These are phyloP conservation scores for Yamadazyma philogaea DNA, from an alignment of 805 yeast genomes.

Conservation along the genomic window DNA sequence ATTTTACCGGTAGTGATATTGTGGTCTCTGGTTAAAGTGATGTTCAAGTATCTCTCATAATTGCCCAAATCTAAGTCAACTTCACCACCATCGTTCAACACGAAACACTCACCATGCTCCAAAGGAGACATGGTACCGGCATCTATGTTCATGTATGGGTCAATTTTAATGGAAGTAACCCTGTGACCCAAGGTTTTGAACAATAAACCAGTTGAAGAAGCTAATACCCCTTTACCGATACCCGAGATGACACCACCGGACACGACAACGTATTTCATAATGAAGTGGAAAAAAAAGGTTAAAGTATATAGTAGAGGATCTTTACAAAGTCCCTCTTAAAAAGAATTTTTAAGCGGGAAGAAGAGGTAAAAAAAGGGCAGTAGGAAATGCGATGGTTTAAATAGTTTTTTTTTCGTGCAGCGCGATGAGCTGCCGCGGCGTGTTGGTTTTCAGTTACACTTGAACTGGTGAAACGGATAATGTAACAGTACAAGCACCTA, in stretches of 20 bases:
- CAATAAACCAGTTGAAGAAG: slow-evolving; percentile 94
- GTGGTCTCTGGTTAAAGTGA: slow-evolving; percentile 89
- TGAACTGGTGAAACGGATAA: neutral
- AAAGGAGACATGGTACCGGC: slow-evolving; percentile 99
- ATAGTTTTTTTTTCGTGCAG: slow-evolving; percentile 9
- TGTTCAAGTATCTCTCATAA: slow-evolving; percentile 93
- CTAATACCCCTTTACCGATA: slow-evolving; percentile 97
- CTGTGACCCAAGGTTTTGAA: slow-evolving; percentile 91
- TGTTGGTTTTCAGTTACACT: neutral
- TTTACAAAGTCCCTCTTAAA: slow-evolving; percentile 38
- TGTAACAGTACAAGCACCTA: slow-evolving; percentile 9
- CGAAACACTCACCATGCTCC: slow-evolving; percentile 99
- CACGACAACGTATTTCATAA: slow-evolving; percentile 97
- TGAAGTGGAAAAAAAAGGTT: neutral
- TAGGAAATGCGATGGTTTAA: slow-evolving; percentile 11
- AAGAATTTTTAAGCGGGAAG: slow-evolving; percentile 45
- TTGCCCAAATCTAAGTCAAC: slow-evolving; percentile 97
- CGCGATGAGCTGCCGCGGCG: slow-evolving; percentile 8
- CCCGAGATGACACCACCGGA: slow-evolving; percentile 99
- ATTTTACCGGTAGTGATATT: slow-evolving; percentile 98
- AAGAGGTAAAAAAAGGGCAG: slow-evolving; percentile 16
- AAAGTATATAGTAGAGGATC: slow-evolving; percentile 12
- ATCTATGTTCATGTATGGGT: slow-evolving; percentile 98
- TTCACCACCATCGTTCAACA: slow-evolving; percentile 97
- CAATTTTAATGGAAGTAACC: slow-evolving; percentile 96